Evolutionary conservation across 805 yeast genomes (phyloP).

Genomic region (Spathaspora boniae): DNA sequence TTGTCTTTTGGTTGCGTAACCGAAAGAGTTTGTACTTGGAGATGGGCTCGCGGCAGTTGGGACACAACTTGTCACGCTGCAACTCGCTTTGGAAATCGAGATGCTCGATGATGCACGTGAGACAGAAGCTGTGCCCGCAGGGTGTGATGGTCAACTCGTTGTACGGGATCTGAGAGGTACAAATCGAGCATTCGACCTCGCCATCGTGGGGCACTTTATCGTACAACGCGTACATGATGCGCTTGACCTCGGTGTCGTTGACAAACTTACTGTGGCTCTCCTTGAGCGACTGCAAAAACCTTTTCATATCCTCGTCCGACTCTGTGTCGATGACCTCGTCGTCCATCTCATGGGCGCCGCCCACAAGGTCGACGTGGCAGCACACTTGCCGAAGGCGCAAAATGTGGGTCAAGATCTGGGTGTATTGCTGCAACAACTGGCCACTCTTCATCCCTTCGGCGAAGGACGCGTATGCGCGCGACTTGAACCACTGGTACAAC

Average conservation of each 20-base stretch:
- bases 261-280: constrained; percentile 12
- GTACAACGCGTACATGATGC: constrained; percentile 27
- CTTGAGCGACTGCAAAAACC: constrained; percentile 10
- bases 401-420: constrained; percentile 79
- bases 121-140: constrained; percentile 81
- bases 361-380: constrained; percentile 73
- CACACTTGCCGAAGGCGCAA: constrained; percentile 83
- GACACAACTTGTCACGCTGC: constrained; percentile 56
- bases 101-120: constrained; percentile 69
- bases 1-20: constrained; percentile 26
- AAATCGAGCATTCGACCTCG: constrained; percentile 74
- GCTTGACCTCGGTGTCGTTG: constrained; percentile 20
- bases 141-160: constrained; percentile 59
- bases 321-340: constrained; percentile 27
- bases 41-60: constrained; percentile 65
- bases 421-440: constrained; percentile 64
- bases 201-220: constrained; percentile 32
- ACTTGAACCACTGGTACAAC: constrained; percentile 66
- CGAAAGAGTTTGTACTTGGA: constrained; percentile 48
- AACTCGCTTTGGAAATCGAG: constrained; percentile 61
- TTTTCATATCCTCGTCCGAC: constrained; percentile 10
- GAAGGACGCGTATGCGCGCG: constrained; percentile 62
- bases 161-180: constrained; percentile 63
- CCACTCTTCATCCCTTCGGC: constrained; percentile 60
- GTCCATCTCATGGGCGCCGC: constrained; percentile 49